These are phyloP conservation scores for Hypoxylon subgilvum DNA, from an alignment of 495 filamentous ascomycete species.

Conservation along the genomic window DNA sequence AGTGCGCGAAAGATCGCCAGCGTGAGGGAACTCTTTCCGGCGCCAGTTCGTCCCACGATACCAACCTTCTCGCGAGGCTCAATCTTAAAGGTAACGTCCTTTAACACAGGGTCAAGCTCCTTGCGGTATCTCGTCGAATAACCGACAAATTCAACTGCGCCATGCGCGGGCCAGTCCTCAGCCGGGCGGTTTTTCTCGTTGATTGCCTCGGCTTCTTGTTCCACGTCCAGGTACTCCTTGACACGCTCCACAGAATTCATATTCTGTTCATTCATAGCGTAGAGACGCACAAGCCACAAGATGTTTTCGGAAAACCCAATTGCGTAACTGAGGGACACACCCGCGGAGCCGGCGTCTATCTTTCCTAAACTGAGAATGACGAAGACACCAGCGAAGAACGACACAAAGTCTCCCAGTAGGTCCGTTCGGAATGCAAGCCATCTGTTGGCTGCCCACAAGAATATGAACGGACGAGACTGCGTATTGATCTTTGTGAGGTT, in stretches of 20 bases:
- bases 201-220: constrained; percentile 84
- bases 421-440: constrained; percentile 97
- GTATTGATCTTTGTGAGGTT: constrained; percentile 89
- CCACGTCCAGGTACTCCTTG: constrained; percentile 94
- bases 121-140: constrained; percentile 89
- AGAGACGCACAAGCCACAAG: constrained; percentile 95
- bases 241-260: constrained; percentile 99
- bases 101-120: constrained; percentile 86
- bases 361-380: constrained; percentile 81
- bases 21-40: constrained; percentile 95
- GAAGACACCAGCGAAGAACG: constrained; percentile 93
- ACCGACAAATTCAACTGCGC: constrained; percentile 81
- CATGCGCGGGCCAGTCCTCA: constrained; percentile 82
- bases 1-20: constrained; percentile 96
- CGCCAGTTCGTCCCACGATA: constrained; percentile 94
- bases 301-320: constrained; percentile 98
- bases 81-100: constrained; percentile 84
- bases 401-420: constrained; percentile 84
- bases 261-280: constrained; percentile 94
- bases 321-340: constrained; percentile 95
- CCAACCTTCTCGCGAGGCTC: constrained; percentile 89
- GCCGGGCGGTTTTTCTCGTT: constrained; percentile 79
- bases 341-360: constrained; percentile 92
- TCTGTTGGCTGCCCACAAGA: constrained; percentile 94
- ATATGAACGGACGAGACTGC: constrained; percentile 93